phyloP scores from a whole-genome alignment of 306 rosid species.

The Hippophae gyantsensis region DNA sequence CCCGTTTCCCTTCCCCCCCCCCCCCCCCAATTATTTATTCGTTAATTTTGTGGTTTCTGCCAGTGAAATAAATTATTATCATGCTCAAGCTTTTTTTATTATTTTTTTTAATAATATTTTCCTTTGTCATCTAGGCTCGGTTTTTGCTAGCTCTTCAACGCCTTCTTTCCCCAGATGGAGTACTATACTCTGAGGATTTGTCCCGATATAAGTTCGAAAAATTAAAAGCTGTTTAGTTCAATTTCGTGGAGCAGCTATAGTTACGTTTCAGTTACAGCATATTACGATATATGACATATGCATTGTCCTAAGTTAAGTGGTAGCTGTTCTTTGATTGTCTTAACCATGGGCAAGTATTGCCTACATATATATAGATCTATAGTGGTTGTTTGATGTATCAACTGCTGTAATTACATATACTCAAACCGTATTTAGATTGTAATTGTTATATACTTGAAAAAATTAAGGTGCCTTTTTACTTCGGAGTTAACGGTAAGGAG shows the following conservation, averaged over 20 bases:
- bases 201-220: conserved; percentile 27
- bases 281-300: too few relatives aligned
- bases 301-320: too few relatives aligned
- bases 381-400: too few relatives aligned
- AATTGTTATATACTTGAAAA: too few relatives aligned
- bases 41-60: neutral
- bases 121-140: conserved; percentile 11
- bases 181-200: conserved; percentile 40
- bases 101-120: neutral
- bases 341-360: too few relatives aligned
- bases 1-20: conserved; percentile 13
- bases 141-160: conserved; percentile 51
- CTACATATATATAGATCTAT: too few relatives aligned
- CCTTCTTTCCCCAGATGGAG: conserved; percentile 46
- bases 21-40: neutral
- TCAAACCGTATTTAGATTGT: too few relatives aligned
- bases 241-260: neutral
- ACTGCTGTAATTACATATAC: too few relatives aligned
- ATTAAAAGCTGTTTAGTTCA: conserved; percentile 30
- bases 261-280: too few relatives aligned
- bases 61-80: neutral
- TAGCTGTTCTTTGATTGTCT: too few relatives aligned
- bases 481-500: too few relatives aligned
- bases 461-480: too few relatives aligned
- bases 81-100: neutral